These are phyloP conservation scores for Rhynchosporium secalis DNA, from an alignment of 2,329 filamentous ascomycete species.

Conservation along the genomic window DNA sequence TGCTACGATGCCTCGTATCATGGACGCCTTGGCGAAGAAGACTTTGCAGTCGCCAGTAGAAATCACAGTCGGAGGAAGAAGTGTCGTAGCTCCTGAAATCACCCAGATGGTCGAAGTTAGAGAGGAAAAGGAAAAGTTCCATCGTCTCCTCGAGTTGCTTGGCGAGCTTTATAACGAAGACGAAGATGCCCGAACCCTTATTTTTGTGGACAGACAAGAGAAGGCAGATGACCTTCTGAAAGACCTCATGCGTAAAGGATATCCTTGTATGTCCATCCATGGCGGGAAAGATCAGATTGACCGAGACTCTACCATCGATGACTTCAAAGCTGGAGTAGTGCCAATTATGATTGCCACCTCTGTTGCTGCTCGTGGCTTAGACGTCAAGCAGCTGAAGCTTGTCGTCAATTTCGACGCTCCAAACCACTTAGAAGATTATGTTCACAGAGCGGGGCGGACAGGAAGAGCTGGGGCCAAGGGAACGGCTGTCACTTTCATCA, in stretches of 20 bases:
- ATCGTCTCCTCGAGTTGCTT: slow-evolving; percentile 79
- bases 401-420: slow-evolving; percentile 96
- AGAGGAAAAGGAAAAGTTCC: slow-evolving; percentile 79
- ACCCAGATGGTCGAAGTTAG: slow-evolving; percentile 89
- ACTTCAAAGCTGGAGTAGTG: slow-evolving; percentile 89
- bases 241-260: slow-evolving; percentile 79
- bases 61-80: slow-evolving; percentile 87
- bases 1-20: slow-evolving; percentile 91
- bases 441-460: slow-evolving; percentile 90
- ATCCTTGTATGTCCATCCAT: slow-evolving; percentile 90
- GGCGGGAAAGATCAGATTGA: slow-evolving; percentile 93
- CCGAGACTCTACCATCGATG: slow-evolving; percentile 85
- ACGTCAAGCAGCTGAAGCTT: slow-evolving; percentile 93
- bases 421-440: slow-evolving; percentile 94
- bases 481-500: slow-evolving; percentile 92
- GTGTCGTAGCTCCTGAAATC: slow-evolving; percentile 86
- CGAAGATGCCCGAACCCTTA: slow-evolving; percentile 84
- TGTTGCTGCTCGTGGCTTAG: slow-evolving; percentile 89
- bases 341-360: slow-evolving; percentile 93
- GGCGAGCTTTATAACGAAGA: slow-evolving; percentile 84
- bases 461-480: slow-evolving; percentile 93
- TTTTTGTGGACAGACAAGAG: slow-evolving; percentile 92
- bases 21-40: slow-evolving; percentile 88
- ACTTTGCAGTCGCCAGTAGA: slow-evolving; percentile 82
- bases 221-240: slow-evolving; percentile 79